Conservation (phyloP, 192 early-diverging fungal genomes). For the Podila epicladia region DNA sequence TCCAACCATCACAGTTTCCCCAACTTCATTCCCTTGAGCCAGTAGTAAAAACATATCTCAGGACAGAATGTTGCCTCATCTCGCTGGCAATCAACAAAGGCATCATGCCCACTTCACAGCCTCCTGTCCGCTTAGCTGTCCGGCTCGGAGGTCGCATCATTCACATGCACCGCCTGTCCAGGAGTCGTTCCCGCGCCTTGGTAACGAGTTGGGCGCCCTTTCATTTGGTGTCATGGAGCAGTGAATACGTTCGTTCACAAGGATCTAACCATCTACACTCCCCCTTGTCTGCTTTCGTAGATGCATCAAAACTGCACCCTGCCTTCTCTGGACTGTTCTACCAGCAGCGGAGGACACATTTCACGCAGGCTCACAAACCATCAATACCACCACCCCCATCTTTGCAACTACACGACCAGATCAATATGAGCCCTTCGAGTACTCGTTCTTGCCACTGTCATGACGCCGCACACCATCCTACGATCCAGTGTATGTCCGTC, state of each 20-base stretch:
- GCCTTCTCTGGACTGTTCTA: conserved; percentile 44
- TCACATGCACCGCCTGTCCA: neutral
- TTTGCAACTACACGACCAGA: neutral
- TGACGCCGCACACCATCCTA: neutral
- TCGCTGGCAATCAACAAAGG: conserved; percentile 11
- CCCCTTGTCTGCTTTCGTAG: conserved; percentile 1
- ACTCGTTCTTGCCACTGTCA: neutral
- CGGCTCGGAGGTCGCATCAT: conserved; percentile 17
- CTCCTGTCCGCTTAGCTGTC: conserved; percentile 32
- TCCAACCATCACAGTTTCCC: no score
- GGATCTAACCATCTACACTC: neutral
- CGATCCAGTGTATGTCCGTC: neutral
- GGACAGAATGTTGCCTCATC: neutral
- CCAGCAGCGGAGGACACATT: conserved; percentile 24
- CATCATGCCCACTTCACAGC: conserved; percentile 29
- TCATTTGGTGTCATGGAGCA: neutral
- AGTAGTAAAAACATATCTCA: no score
- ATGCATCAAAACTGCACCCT: conserved; percentile 31
- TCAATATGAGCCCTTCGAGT: neutral
- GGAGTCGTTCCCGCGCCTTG: conserved; percentile 12
- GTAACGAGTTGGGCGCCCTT: neutral
- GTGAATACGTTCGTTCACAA: neutral
- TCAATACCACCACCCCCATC: neutral
- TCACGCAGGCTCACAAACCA: neutral
- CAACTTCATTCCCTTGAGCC: no score